A percentile compares a stretch with the other conserved stretches of the same genome.
Evolutionary conservation across 177 flowering plant species (phyloP).

Genomic region (Vitis hybrid): DNA sequence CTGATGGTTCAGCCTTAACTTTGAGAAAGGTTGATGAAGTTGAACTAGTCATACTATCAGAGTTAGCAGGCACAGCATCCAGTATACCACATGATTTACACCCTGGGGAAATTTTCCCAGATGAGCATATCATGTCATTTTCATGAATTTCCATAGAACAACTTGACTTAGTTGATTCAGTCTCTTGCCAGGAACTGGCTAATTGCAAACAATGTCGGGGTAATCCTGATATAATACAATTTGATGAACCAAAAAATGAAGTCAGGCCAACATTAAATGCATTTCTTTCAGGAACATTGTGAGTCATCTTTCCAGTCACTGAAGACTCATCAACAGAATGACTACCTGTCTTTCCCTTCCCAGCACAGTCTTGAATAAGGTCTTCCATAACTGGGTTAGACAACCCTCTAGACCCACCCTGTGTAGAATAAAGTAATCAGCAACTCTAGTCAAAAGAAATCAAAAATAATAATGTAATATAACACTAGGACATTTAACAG

Average conservation of each 20-base stretch:
- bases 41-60: constrained; percentile 11
- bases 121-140: constrained; percentile 6
- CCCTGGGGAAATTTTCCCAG: constrained; percentile 7
- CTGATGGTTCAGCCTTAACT: constrained; percentile 49
- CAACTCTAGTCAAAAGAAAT: background rate
- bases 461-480: background rate
- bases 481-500: background rate
- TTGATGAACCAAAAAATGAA: constrained; percentile 4
- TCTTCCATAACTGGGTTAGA: constrained; percentile 8
- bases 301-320: constrained; percentile 3
- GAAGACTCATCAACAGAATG: constrained; percentile 3
- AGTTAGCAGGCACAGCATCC: background rate
- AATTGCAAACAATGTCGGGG: constrained; percentile 2
- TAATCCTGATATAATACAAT: background rate
- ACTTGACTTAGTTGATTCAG: constrained; percentile 8
- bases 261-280: constrained; percentile 3
- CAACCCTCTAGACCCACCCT: constrained; percentile 19
- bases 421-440: constrained; percentile 9
- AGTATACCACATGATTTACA: constrained; percentile 9
- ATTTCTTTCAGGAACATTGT: constrained; percentile 5
- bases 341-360: constrained; percentile 8
- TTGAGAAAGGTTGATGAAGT: constrained; percentile 22
- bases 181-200: background rate
- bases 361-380: constrained; percentile 1
- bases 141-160: constrained; percentile 7